A percentile compares a stretch with the other conserved stretches of the same genome.
These are phyloP conservation scores for Retiboletus flavoniger DNA, from an alignment of 1,284 basidiomycete species.

Conservation along the genomic window DNA sequence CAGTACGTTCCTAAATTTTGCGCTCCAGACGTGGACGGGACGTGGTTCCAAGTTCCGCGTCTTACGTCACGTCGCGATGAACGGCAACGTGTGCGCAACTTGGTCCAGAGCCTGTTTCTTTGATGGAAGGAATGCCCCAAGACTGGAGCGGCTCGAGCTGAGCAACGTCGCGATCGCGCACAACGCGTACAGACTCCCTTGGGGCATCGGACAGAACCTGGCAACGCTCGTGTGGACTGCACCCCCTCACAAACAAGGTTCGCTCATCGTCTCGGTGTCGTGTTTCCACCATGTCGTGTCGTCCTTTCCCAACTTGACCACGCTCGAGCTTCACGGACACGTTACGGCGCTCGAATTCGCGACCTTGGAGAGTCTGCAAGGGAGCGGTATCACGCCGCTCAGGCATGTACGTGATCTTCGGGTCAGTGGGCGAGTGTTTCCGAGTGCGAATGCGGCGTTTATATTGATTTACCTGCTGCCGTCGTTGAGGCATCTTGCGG, in stretches of 20 bases:
- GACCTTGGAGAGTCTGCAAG: constrained; percentile 5
- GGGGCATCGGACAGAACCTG: constrained; percentile 14
- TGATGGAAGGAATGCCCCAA: constrained; percentile 16
- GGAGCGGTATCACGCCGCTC: constrained; percentile 10
- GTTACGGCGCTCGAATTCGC: constrained; percentile 14
- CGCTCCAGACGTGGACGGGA: constrained; percentile 19
- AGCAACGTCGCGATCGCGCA: constrained; percentile 19
- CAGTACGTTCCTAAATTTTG: constrained; percentile 19
- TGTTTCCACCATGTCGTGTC: constrained; percentile 21
- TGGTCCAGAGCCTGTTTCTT: constrained; percentile 26
- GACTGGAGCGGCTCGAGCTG: constrained; percentile 16
- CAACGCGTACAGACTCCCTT: constrained; percentile 7
- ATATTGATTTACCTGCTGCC: constrained; percentile 20
- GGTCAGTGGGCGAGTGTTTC: constrained; percentile 15
- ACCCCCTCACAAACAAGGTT: constrained; percentile 6
- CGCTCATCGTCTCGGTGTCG: constrained; percentile 16
- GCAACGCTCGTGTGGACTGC: constrained; percentile 28
- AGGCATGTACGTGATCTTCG: constrained; percentile 14
- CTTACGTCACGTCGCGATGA: constrained; percentile 9
- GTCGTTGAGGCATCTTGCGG: constrained; percentile 5
- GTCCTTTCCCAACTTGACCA: constrained; percentile 22
- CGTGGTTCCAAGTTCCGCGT: constrained; percentile 11
- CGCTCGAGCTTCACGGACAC: constrained; percentile 20
- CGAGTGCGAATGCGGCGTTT: constrained; percentile 14
- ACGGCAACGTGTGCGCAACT: constrained; percentile 19